These are phyloP conservation scores for Meira nashicola DNA, from an alignment of 1,284 basidiomycete genomes.

Conservation along the genomic window DNA sequence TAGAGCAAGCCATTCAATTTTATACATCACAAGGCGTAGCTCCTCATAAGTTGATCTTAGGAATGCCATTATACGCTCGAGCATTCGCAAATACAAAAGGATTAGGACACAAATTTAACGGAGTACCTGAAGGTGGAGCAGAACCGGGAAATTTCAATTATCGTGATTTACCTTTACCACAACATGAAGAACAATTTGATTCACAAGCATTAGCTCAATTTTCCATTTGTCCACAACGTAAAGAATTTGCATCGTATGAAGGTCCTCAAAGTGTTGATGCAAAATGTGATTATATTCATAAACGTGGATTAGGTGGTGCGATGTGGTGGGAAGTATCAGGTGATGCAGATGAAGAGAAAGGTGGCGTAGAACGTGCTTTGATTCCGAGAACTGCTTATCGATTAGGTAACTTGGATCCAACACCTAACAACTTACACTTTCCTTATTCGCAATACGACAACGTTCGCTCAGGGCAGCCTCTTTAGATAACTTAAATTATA, in stretches of 20 bases:
- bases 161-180: conserved; percentile 69
- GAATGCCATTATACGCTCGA: conserved; percentile 62
- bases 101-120: conserved; percentile 68
- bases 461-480: conserved; percentile 33
- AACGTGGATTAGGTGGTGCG: conserved; percentile 68
- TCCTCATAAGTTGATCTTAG: conserved; percentile 70
- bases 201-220: conserved; percentile 66
- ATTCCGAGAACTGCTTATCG: conserved; percentile 22
- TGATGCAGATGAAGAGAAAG: conserved; percentile 35
- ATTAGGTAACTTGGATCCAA: conserved; percentile 55
- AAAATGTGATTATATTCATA: conserved; percentile 72
- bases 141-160: conserved; percentile 63
- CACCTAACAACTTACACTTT: conserved; percentile 64
- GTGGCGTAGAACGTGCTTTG: conserved; percentile 29
- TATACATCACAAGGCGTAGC: conserved; percentile 68
- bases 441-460: conserved; percentile 56
- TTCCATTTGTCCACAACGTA: conserved; percentile 65
- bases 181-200: conserved; percentile 67
- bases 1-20: conserved; percentile 67
- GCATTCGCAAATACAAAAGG: conserved; percentile 75
- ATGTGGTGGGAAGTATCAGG: conserved; percentile 62
- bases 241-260: conserved; percentile 76
- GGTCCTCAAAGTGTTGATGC: conserved; percentile 63
- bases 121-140: conserved; percentile 70
- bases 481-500: no score